These are phyloP conservation scores for Arachnomyces sp. DNA, from an alignment of 2,329 filamentous ascomycete genomes.

Conservation along the genomic window DNA sequence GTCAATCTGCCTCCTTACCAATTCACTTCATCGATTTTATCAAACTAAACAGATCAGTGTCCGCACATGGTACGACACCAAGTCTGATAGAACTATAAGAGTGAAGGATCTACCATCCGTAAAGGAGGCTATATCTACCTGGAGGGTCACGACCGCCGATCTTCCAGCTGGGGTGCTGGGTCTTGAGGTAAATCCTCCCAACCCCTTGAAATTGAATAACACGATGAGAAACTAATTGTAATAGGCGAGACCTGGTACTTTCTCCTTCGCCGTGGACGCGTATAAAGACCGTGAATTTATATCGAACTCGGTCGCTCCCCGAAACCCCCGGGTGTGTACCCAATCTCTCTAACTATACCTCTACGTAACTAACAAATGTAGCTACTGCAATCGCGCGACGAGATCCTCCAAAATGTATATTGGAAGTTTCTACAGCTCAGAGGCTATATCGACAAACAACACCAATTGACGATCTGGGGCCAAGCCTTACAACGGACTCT, in stretches of 20 bases:
- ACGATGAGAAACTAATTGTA: not conserved
- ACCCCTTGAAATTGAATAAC: not conserved
- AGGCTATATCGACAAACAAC: slow-evolving; percentile 69
- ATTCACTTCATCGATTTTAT: slow-evolving; percentile 73
- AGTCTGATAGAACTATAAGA: slow-evolving; percentile 56
- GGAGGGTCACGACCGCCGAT: slow-evolving; percentile 60
- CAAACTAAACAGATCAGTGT: slow-evolving; percentile 69
- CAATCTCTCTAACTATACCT: no score
- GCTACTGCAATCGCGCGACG: slow-evolving; percentile 54
- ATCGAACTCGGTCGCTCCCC: slow-evolving; percentile 56
- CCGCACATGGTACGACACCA: slow-evolving; percentile 75
- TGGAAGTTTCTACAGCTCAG: slow-evolving; percentile 87
- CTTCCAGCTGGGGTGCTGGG: slow-evolving; percentile 36
- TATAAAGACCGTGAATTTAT: slow-evolving; percentile 63
- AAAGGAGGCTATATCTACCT: slow-evolving; percentile 50
- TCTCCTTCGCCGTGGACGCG: slow-evolving; percentile 48
- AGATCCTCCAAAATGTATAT: slow-evolving; percentile 65
- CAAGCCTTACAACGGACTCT: slow-evolving; percentile 66
- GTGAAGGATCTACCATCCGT: slow-evolving; percentile 49
- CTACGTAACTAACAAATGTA: slow-evolving; percentile 19
- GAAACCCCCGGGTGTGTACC: slow-evolving; percentile 34
- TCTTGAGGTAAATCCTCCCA: slow-evolving; percentile 19
- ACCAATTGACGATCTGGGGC: slow-evolving; percentile 78
- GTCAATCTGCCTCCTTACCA: slow-evolving; percentile 67
- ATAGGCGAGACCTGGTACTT: slow-evolving; percentile 11